Conservation (phyloP, 2,329 filamentous ascomycete genomes). For the Aspergillus persii region DNA sequence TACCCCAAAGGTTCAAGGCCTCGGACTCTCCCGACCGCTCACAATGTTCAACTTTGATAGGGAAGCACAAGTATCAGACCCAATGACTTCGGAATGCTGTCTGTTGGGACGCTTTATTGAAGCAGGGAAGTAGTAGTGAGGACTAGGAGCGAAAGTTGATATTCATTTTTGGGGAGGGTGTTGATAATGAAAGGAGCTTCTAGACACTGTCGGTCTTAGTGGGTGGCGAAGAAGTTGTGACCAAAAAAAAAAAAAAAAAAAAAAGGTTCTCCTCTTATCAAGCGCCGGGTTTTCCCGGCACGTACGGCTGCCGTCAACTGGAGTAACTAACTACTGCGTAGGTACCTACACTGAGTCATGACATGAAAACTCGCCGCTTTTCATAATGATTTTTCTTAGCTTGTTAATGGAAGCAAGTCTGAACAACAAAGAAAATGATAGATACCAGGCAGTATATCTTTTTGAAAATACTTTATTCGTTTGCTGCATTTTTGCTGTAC, state of each 20-base stretch:
- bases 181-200: not conserved
- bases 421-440: too few species aligned
- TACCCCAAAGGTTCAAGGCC: not conserved
- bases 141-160: not conserved
- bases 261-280: not conserved
- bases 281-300: not conserved
- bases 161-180: not conserved
- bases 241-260: not conserved
- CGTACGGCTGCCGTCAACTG: not conserved
- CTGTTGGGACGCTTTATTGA: not conserved
- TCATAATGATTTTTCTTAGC: too few species aligned
- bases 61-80: not conserved
- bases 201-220: not conserved
- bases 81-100: slow-evolving; percentile 4
- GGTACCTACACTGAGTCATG: too few species aligned
- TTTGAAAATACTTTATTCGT: too few species aligned
- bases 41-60: not conserved
- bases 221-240: not conserved
- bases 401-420: too few species aligned
- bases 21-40: not conserved
- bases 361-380: too few species aligned
- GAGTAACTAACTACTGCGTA: too few species aligned
- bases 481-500: too few species aligned
- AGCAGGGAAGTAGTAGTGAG: not conserved
- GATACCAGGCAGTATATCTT: too few species aligned